Evolutionary conservation across 805 yeast genomes (phyloP), one percentile per base, ranked within the genome.

Genomic region (Wickerhamiella galacta): DNA sequence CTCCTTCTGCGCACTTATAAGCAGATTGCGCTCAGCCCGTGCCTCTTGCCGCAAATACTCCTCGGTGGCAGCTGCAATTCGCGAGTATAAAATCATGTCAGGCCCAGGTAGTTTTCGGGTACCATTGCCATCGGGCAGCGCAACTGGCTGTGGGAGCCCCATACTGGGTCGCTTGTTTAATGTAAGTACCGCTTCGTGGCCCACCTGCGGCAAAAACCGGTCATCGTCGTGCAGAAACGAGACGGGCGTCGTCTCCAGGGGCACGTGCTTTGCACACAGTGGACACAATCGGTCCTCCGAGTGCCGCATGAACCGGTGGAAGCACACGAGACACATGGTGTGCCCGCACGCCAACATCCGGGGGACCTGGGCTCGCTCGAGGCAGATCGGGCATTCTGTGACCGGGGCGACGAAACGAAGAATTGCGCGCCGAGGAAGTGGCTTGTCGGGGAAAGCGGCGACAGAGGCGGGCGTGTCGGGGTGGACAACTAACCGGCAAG

Each of bases 271-370:
- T 2, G 41, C 39, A 20, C 50, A 46, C 6, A 47, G 33, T 2
- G 51, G 49, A 32, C 51, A 46, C 14, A 36, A 19, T 3, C 42
- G 39, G 6, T 33, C 27, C 14, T 34, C 39, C 8, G 46, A 34
- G 35, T 33, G 70, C 23, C 69, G 77, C 28, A 81, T 57, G 45
- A 79, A 69, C 28, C 83, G 68, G 35, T 83, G 52, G 20, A 87
- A 54, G 52, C 99, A 90, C 10, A 83, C 70, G 35, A 70, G 63
- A 49, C 99, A 90, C 47, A 90, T 70, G 11, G 83, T 66, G 50
- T 90, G 99, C 4, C 99, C 98, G 58, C 99, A 90, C 9, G 73
- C 66, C 19, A 82, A 73, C 96, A 90, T 92, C 35, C 96, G 61
- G 2, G 98, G 95, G 0, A 95, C 95, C 12, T 78, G 68, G 10